These are phyloP conservation scores for Oryza officinalis DNA, from an alignment of 176 grass and related monocot species.

Conservation along the genomic window DNA sequence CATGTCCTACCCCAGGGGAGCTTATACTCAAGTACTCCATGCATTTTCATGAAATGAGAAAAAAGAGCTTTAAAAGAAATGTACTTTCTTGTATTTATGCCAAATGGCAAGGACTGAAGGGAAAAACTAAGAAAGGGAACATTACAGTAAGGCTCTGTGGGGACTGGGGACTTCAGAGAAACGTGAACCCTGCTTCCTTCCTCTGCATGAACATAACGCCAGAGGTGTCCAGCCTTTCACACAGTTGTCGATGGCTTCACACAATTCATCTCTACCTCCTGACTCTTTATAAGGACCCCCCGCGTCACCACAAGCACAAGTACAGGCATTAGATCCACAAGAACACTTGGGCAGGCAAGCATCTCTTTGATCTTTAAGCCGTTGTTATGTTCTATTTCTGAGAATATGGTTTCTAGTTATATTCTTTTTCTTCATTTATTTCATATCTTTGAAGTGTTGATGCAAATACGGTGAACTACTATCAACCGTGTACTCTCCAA, in stretches of 20 bases:
- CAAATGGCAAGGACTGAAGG: background rate
- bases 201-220: background rate
- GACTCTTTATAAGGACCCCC: constrained; percentile 35
- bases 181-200: constrained; percentile 16
- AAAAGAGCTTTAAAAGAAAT: background rate
- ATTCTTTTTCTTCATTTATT: background rate
- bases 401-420: background rate
- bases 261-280: constrained; percentile 13
- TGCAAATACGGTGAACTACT: background rate
- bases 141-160: background rate
- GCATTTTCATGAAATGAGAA: constrained; percentile 2
- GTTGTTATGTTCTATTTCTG: constrained; percentile 22
- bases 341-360: constrained; percentile 9
- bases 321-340: background rate
- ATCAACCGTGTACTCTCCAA: constrained; percentile 9
- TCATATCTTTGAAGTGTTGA: background rate
- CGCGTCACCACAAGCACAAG: background rate
- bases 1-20: background rate
- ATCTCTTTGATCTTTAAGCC: background rate
- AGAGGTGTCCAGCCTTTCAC: constrained; percentile 33
- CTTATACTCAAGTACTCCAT: background rate
- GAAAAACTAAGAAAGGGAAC: background rate
- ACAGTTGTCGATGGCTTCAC: constrained; percentile 29
- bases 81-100: background rate
- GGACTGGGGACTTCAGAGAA: background rate